These are phyloP conservation scores for Zygoascus flipseniorum DNA, from an alignment of 805 yeast species.

Conservation along the genomic window DNA sequence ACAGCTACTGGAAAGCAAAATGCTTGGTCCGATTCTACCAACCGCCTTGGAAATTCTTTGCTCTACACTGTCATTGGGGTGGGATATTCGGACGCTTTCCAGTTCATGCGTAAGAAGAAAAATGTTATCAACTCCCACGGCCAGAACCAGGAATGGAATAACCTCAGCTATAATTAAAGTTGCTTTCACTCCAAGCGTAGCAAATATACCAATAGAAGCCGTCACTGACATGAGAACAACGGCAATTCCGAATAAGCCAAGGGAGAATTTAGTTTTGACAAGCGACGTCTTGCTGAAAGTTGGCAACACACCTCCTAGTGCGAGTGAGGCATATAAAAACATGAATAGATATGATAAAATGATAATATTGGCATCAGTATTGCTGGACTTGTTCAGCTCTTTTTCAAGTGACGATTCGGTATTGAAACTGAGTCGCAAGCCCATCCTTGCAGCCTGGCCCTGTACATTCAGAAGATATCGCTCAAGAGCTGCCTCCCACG, in stretches of 20 bases:
- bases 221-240: conserved; percentile 75
- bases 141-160: conserved; percentile 84
- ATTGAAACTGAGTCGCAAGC: conserved; percentile 60
- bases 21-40: conserved; percentile 78
- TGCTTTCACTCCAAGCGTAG: conserved; percentile 68
- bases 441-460: conserved; percentile 40
- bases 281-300: conserved; percentile 24
- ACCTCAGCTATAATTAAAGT: conserved; percentile 94
- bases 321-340: conserved; percentile 82
- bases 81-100: conserved; percentile 41
- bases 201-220: conserved; percentile 75
- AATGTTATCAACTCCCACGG: conserved; percentile 94
- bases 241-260: conserved; percentile 78
- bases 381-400: conserved; percentile 74
- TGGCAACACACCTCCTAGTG: conserved; percentile 58
- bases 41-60: conserved; percentile 57
- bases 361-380: conserved; percentile 66
- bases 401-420: conserved; percentile 80
- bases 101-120: conserved; percentile 79
- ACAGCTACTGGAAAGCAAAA: conserved; percentile 63
- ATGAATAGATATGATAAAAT: conserved; percentile 69
- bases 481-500: conserved; percentile 72
- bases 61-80: conserved; percentile 43
- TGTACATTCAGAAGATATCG: conserved; percentile 39
- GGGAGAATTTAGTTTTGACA: conserved; percentile 51